phyloP scores from a whole-genome alignment of 1,139 yeast genomes.

The Taphrina pruni region DNA sequence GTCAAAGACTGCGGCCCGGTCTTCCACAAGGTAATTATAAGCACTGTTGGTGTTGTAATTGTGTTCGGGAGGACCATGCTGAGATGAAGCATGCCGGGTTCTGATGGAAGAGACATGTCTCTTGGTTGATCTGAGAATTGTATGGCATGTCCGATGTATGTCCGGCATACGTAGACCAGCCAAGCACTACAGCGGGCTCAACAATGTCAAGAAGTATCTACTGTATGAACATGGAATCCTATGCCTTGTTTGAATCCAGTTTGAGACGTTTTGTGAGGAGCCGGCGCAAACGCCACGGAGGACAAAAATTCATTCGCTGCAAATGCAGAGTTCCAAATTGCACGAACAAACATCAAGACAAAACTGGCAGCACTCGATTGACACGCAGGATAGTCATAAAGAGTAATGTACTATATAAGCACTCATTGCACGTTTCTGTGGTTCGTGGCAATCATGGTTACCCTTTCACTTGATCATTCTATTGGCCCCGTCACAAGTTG shows the following conservation, averaged over 20 bases:
- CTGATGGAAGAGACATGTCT: not conserved
- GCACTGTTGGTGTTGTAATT: constrained; percentile 38
- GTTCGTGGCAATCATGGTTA: no score
- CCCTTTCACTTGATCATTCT: no score
- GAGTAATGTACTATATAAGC: constrained; percentile 7
- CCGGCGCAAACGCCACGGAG: not conserved
- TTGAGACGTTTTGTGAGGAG: not conserved
- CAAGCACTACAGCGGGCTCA: not conserved
- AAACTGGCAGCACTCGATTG: no score
- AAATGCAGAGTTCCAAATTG: not conserved
- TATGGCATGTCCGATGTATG: not conserved
- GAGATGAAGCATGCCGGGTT: not conserved
- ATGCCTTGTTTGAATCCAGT: not conserved
- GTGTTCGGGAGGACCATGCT: constrained; percentile 28
- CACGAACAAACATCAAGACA: no score
- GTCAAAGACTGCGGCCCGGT: constrained; percentile 32
- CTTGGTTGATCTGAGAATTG: not conserved
- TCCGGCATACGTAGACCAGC: constrained; percentile 2
- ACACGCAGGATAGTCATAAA: not conserved
- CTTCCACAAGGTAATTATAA: constrained; percentile 37
- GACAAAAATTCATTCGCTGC: not conserved
- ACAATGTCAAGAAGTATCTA: not conserved
- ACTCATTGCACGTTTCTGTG: not conserved
- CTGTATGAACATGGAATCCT: not conserved
- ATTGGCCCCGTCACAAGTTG: not conserved